Percentiles rank a stretch among this genome's conserved stretches.
Conservation (phyloP, 164 flowering plant species). For the Umbellularia californica region DNA sequence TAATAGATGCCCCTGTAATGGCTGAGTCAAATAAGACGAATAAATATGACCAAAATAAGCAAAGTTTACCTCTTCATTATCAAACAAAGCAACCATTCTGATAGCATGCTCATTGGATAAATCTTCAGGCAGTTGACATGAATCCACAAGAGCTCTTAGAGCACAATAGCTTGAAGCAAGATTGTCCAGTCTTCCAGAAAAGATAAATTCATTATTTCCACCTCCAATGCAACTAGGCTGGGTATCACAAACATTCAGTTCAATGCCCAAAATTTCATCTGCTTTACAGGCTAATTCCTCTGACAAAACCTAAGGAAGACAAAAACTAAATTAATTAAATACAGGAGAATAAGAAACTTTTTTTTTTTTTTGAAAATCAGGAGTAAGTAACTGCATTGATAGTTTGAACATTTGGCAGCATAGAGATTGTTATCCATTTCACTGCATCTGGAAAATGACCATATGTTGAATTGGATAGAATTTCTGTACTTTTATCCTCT, state of each 20-base stretch:
- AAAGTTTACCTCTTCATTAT: slow-evolving; percentile 84
- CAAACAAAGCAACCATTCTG: slow-evolving; percentile 91
- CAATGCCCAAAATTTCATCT: slow-evolving; percentile 69
- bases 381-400: not conserved
- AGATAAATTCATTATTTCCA: slow-evolving; percentile 83
- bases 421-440: not conserved
- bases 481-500: not conserved
- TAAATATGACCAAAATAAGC: not conserved
- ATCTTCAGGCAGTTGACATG: slow-evolving; percentile 49
- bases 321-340: slow-evolving; percentile 3
- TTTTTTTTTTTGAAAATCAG: no score
- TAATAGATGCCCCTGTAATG: no score
- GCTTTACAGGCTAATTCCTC: slow-evolving; percentile 57
- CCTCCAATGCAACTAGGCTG: slow-evolving; percentile 98
- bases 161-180: slow-evolving; percentile 95
- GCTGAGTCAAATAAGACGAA: not conserved
- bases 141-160: slow-evolving; percentile 82
- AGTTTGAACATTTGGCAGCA: not conserved
- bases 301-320: slow-evolving; percentile 51
- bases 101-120: slow-evolving; percentile 69
- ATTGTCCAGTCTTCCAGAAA: slow-evolving; percentile 93
- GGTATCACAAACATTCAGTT: slow-evolving; percentile 86
- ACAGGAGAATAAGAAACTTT: not conserved
- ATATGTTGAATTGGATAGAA: not conserved
- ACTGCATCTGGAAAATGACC: not conserved